Base-by-base conservation (phyloP, 495 filamentous ascomycete genomes). In the Oidiodendron maius region DNA sequence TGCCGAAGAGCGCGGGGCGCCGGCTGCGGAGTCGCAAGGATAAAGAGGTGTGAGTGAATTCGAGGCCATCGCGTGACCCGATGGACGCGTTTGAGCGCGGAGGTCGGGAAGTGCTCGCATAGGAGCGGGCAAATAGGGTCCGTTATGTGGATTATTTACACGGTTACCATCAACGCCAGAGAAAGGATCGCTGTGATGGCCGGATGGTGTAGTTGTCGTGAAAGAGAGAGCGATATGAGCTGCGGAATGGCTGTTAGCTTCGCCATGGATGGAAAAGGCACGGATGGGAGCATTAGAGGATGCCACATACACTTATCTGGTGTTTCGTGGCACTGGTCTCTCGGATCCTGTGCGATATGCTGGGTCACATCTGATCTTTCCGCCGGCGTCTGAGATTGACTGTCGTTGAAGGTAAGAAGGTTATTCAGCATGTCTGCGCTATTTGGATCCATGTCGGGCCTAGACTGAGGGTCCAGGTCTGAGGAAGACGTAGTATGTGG, bases 341-440 rank as follows among this genome's bases (percentile, higher is more conserved):
- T 4, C 4, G 35, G 4, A 8, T 30, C 26, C 5, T 5, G 5
- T 5, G 26, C 26, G n/a, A 32, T 8, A 38, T 38, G 11, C 4
- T 5, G 10, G 9, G 11, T 38, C 17, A 8, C 35, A 38, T 10
- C 11, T 5, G 17, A 5, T n/a, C 16, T 18, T 15, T 38, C 35
- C 4, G 4, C 35, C 9, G 16, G 17, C n/a, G 35, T 18, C n/a
- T 38, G 35, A 38, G 16, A 5, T 5, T 38, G 35, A 13, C 9
- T 4, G n/a, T 56, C 48, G 22, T 40, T 48, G 45, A 56, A 56
- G 3, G 38, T 38, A 9, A 56, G 45, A 17, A 48, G 25, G 10
- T 51, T 26, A 20, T 30, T 44, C 24, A 56, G 40, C 22, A 36
- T 39, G 15, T n/a, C 24, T 25, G 32, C 30, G 3, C 43, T 20